phyloP scores from a whole-genome alignment of 345 rosid species.

The Syzygium aqueum region DNA sequence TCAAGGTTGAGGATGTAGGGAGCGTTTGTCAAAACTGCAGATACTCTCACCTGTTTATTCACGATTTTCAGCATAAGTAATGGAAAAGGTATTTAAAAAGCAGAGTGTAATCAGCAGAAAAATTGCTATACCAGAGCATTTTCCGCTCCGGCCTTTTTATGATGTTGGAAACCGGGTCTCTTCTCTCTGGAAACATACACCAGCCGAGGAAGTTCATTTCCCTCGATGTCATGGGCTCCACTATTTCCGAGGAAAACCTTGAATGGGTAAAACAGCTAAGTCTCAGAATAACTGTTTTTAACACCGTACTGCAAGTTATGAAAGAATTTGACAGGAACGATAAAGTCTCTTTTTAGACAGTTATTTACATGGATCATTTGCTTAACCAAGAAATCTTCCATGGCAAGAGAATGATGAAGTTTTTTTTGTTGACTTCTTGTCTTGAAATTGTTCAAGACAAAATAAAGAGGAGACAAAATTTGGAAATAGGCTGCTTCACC shows the following conservation, averaged over 20 bases:
- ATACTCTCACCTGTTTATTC: conserved; percentile 69
- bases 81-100: not conserved
- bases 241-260: conserved; percentile 90
- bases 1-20: conserved; percentile 98
- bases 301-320: not conserved
- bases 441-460: not conserved
- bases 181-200: conserved; percentile 96
- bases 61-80: not conserved
- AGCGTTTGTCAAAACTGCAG: conserved; percentile 93
- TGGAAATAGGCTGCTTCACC: conserved; percentile 17
- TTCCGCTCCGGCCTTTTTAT: conserved; percentile 99
- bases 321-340: not conserved
- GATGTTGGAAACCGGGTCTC: conserved; percentile 98
- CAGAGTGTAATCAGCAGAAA: not conserved
- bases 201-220: conserved; percentile 89
- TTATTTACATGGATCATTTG: not conserved
- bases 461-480: not conserved
- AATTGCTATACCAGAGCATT: conserved; percentile 60
- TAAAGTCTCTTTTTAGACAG: not conserved
- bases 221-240: conserved; percentile 83
- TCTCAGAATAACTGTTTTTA: not conserved
- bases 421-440: not conserved
- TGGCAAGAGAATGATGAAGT: not conserved
- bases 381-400: not conserved
- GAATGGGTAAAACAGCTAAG: not conserved